Base-by-base conservation (phyloP, 2,329 filamentous ascomycete genomes). In the Botrytis cinerea region DNA sequence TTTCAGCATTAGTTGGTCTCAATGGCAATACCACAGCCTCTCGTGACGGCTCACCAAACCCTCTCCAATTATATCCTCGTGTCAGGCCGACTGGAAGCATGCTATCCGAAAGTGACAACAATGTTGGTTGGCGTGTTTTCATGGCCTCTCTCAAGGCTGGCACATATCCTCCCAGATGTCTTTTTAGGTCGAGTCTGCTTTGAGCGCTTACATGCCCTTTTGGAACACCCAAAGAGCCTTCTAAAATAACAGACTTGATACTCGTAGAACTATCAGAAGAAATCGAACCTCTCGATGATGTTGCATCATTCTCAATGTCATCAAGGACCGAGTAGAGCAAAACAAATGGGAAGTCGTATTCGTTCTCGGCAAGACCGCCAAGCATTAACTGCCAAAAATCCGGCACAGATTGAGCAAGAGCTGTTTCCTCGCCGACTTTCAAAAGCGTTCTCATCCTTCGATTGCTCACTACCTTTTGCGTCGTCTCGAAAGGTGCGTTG, bases 21-120 rank as follows among this genome's bases (percentile, higher is more conserved):
- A 96, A 90, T 0, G 93, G 93, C 77, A 93, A 93, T 4, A 95
- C 87, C 4, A 95, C 91, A 12, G 94, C 88, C 1, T 91, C 89
- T 25, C 85, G 86, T 73, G 90, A 93, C 5, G 90, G 85, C 74
- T 94, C 91, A 1, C 89, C 89, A 76, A 92, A 93, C 0, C 93
- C 92, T 77, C 90, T 85, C 86, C 89, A 92, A 66, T 90, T 83
- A n/a, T 95, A 85, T 0, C 90, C 91, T 57, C 90, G 85, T 73
- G 94, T 84, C 68, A 95, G 83, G 28, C 86, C 83, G 16, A 83
- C 80, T 0, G 92, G 91, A 7, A 95, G 83, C 20, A 90, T 92
- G 7, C 88, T 89, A 70, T 89, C 86, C 1, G 89, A 87, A 35
- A 88, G 86, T 1, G 90, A 90, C 1, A 96, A 83, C 0, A 93